Percentiles rank a stretch among this genome's conserved stretches.
Evolutionary conservation across 257 asterid species (phyloP).

Genomic region (Salvia hispanica): DNA sequence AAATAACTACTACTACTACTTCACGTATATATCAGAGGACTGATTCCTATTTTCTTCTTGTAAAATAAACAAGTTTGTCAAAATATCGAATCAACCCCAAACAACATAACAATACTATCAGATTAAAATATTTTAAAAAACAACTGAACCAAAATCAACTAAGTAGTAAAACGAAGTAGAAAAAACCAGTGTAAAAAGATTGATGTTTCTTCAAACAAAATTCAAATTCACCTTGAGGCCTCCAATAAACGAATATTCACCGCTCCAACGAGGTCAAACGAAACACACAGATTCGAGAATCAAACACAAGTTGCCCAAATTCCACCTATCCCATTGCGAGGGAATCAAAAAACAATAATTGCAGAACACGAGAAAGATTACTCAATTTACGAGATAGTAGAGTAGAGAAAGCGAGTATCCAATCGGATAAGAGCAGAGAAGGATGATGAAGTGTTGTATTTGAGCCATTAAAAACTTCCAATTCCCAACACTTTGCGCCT

Average conservation of each 20-base stretch:
- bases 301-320: constrained; percentile 6
- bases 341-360: background rate
- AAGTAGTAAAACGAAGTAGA: no score
- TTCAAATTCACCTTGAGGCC: background rate
- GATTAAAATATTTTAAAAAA: background rate
- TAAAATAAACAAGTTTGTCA: no score
- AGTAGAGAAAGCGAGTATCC: no score
- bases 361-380: no score
- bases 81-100: no score
- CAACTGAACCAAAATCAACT: constrained; percentile 21
- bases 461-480: constrained; percentile 32
- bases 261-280: no score
- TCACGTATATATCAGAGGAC: background rate
- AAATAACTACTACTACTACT: no score
- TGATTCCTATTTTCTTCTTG: background rate
- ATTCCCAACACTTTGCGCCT: background rate
- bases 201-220: background rate
- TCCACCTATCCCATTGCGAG: constrained; percentile 25
- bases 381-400: background rate
- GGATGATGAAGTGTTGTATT: constrained; percentile 3
- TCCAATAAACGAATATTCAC: constrained; percentile 27
- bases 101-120: background rate
- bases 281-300: constrained; percentile 1
- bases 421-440: constrained; percentile 32
- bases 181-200: constrained; percentile 10